Percentiles rank a stretch among this genome's conserved stretches.
These are phyloP conservation scores for Colletotrichum sojae DNA, from an alignment of 2,329 filamentous ascomycete species.

Conservation along the genomic window DNA sequence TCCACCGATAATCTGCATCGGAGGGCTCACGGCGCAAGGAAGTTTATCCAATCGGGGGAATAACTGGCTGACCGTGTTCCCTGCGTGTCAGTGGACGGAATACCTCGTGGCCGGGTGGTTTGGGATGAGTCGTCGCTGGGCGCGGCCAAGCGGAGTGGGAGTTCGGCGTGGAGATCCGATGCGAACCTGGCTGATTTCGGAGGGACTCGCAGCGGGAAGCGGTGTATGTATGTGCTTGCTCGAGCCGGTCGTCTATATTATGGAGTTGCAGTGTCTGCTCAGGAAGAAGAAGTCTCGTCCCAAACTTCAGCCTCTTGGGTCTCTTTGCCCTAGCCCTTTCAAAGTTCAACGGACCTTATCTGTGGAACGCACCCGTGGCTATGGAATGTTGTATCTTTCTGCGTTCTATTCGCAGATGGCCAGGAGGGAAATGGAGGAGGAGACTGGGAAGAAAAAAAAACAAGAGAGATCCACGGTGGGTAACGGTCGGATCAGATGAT, in stretches of 20 bases:
- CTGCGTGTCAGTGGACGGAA: slow-evolving; percentile 25
- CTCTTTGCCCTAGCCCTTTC: too few species aligned
- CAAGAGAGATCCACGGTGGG: slow-evolving; percentile 34
- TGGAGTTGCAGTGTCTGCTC: background rate
- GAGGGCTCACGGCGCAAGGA: slow-evolving; percentile 23
- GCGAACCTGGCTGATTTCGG: slow-evolving; percentile 32
- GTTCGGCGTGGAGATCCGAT: slow-evolving; percentile 39
- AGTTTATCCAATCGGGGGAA: slow-evolving; percentile 38
- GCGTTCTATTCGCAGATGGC: background rate
- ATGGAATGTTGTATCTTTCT: background rate
- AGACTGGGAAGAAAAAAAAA: slow-evolving; percentile 1
- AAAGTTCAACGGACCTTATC: too few species aligned
- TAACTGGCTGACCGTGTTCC: slow-evolving; percentile 30
- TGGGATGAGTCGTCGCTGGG: slow-evolving; percentile 16
- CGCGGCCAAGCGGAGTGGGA: slow-evolving; percentile 16
- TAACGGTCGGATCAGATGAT: slow-evolving; percentile 36
- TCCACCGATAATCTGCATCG: slow-evolving; percentile 32
- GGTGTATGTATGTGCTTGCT: slow-evolving; percentile 36
- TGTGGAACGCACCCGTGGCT: background rate
- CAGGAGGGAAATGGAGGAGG: slow-evolving; percentile 16
- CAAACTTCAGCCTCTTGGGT: too few species aligned
- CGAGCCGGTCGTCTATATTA: background rate
- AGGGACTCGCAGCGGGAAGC: slow-evolving; percentile 17
- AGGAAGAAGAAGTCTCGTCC: too few species aligned
- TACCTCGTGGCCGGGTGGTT: slow-evolving; percentile 24